Evolutionary conservation across 2,329 filamentous ascomycete genomes (phyloP).

Genomic region (Dothistroma septosporum): DNA sequence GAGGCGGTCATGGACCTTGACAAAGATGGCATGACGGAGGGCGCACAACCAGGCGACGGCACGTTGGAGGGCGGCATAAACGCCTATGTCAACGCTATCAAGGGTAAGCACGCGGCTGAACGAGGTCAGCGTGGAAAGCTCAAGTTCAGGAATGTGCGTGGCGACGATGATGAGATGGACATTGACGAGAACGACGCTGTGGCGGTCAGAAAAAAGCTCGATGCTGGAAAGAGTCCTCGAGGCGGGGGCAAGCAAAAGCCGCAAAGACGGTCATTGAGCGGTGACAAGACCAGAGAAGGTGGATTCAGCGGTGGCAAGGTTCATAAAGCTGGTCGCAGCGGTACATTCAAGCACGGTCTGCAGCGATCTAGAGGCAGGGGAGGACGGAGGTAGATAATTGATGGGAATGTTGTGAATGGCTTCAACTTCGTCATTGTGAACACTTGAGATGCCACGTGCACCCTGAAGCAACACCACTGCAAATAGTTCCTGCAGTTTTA

Average conservation of each 20-base stretch:
- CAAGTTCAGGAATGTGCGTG: constrained; percentile 54
- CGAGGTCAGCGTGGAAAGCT: constrained; percentile 57
- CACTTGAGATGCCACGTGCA: not conserved
- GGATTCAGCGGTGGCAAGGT: constrained; percentile 16
- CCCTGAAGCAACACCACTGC: not conserved
- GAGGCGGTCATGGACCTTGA: constrained; percentile 57
- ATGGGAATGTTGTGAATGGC: not conserved
- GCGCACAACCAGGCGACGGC: constrained; percentile 36
- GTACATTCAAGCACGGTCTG: constrained; percentile 23
- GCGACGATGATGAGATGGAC: constrained; percentile 44
- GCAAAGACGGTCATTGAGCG: constrained; percentile 25
- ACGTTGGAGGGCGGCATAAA: constrained; percentile 52
- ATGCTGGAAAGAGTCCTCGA: constrained; percentile 18
- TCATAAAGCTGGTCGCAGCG: constrained; percentile 18
- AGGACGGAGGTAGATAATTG: constrained; percentile 3
- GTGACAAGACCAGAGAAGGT: constrained; percentile 22
- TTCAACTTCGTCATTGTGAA: not conserved
- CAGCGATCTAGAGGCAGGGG: constrained; percentile 18
- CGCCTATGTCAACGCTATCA: constrained; percentile 59
- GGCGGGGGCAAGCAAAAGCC: constrained; percentile 22
- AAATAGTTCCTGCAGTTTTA: not conserved
- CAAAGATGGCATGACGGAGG: constrained; percentile 41
- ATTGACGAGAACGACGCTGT: constrained; percentile 42
- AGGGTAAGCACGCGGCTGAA: constrained; percentile 55
- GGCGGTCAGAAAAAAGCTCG: constrained; percentile 35